Base-by-base conservation (phyloP, 192 early-diverging fungal species). In the Obelidium mucronatum region DNA sequence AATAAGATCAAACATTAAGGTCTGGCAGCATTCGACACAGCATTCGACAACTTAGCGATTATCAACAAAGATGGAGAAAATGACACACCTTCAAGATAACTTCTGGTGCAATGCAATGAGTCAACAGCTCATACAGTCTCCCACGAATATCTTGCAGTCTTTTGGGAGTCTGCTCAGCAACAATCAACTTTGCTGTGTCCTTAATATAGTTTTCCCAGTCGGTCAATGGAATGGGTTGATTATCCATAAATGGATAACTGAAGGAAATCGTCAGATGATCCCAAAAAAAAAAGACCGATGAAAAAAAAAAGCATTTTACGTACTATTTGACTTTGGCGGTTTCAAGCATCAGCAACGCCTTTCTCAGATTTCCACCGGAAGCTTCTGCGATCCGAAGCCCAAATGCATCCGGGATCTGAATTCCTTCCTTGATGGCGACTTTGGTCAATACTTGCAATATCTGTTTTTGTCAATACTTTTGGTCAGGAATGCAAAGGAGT, bases 321-420 rank as follows among this genome's bases (percentile, higher is more conserved):
- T n/a, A 82, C 79, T 80, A 53, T 34, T 78, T 78, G 11, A 84
- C 80, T 67, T 78, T 61, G n/a, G 79, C 89, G 2, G 94, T 88
- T 82, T 98, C 97, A 19, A 97, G 83, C 88, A 96, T 94, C 70
- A 99, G 84, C n/a, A 97, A 67, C 4, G 95, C 94, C 60, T 91
- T 92, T 73, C 96, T 83, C 70, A 99, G 80, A 79, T 99, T 96
- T 35, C 96, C 88, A 31, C 92, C 84, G 2, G 89, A 89, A 6
- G 85, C 78, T 33, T 86, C 83, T 0, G 95, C 95, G 61, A 99
- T 87, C 6, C 83, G 84, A 35, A 62, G 22, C 0, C 93, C 91
- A 44, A 96, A 81, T 22, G 65, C 75, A 0, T 80, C 80, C 30
- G 94, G 92, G 17, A 97, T 70, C 0, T 61, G 69, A 31, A 95